Conservation (phyloP, 768 basidiomycete species). For the Hygrophorus russula region DNA sequence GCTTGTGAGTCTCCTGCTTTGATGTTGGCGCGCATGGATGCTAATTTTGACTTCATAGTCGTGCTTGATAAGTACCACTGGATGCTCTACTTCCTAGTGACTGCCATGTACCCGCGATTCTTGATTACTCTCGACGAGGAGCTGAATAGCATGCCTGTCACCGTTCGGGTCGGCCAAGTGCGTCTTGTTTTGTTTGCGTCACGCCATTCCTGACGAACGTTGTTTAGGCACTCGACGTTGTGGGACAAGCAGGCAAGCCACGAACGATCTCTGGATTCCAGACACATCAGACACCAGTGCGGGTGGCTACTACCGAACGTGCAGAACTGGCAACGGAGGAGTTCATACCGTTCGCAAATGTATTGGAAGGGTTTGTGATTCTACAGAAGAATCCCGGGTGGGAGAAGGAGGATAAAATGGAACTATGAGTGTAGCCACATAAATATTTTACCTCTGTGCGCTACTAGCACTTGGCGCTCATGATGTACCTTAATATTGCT, state of each 20-base stretch:
- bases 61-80: conserved; percentile 93
- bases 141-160: conserved; percentile 75
- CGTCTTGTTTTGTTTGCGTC: conserved; percentile 11
- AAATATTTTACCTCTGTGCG: too few species aligned
- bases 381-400: conserved; percentile 87
- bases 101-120: conserved; percentile 98
- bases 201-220: conserved; percentile 1
- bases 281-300: conserved; percentile 94
- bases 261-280: conserved; percentile 97
- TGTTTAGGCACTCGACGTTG: conserved; percentile 83
- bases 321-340: conserved; percentile 97
- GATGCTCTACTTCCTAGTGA: conserved; percentile 95
- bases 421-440: neutral
- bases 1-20: conserved; percentile 54
- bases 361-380: conserved; percentile 89
- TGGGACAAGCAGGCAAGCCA: conserved; percentile 96
- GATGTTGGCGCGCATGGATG: neutral
- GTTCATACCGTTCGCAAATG: conserved; percentile 81
- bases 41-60: conserved; percentile 36
- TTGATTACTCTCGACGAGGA: conserved; percentile 94
- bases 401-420: conserved; percentile 56
- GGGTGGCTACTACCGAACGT: conserved; percentile 87
- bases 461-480: too few species aligned
- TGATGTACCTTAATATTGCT: too few species aligned
- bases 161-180: conserved; percentile 90